Conservation (phyloP, 352 stramenopile genomes). For the Globisporangium canariense region DNA sequence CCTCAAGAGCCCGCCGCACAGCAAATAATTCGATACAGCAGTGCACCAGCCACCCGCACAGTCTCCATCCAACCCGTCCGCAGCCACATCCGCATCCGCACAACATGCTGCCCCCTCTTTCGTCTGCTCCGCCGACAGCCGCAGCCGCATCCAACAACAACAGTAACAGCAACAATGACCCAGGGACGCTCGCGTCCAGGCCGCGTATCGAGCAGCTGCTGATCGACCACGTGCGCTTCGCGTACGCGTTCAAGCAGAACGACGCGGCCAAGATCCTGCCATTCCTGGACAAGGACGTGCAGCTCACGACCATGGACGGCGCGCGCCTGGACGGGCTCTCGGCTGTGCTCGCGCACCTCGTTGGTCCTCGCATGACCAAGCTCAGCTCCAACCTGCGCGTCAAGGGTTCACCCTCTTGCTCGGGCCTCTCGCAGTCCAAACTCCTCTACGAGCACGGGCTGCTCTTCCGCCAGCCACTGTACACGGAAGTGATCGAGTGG, state of each 20-base stretch:
- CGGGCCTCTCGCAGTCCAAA: slow-evolving; percentile 48
- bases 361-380: slow-evolving; percentile 66
- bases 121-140: not conserved
- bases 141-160: not conserved
- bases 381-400: slow-evolving; percentile 62
- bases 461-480: slow-evolving; percentile 64
- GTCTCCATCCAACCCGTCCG: not conserved
- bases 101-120: slow-evolving; percentile 11
- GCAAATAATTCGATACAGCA: not conserved
- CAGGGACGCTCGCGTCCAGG: not conserved
- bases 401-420: slow-evolving; percentile 52
- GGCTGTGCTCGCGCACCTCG: slow-evolving; percentile 67
- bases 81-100: not conserved
- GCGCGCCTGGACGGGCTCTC: slow-evolving; percentile 39
- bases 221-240: slow-evolving; percentile 57
- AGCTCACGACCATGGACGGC: slow-evolving; percentile 49
- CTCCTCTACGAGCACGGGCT: slow-evolving; percentile 77
- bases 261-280: slow-evolving; percentile 63
- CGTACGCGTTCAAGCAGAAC: slow-evolving; percentile 71
- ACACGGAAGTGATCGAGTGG: slow-evolving; percentile 71
- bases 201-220: slow-evolving; percentile 45
- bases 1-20: not conserved
- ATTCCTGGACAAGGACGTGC: slow-evolving; percentile 61
- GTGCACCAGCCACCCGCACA: not conserved
- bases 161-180: not conserved